phyloP scores from a whole-genome alignment of 2,329 filamentous ascomycete species.

The Botryotinia globosa region DNA sequence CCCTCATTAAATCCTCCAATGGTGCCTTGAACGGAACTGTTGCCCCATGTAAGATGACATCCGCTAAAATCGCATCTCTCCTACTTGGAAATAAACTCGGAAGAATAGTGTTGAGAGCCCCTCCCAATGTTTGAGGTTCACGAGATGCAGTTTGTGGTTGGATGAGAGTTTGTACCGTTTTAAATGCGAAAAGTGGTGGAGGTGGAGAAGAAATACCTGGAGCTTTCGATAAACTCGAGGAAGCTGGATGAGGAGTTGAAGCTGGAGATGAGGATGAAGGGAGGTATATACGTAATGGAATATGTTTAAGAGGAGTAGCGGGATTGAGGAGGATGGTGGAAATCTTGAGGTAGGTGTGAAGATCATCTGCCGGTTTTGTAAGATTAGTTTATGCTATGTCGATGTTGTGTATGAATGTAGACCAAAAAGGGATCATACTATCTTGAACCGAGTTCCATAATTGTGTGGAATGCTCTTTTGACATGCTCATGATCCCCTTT shows the following conservation, averaged over 20 bases:
- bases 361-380: conserved; percentile 57
- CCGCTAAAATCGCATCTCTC: conserved; percentile 78
- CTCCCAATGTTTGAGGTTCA: conserved; percentile 69
- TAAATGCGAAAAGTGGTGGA: conserved; percentile 55
- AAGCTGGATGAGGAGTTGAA: conserved; percentile 47
- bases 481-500: conserved; percentile 68
- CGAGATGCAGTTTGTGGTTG: conserved; percentile 46
- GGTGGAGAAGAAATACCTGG: conserved; percentile 1
- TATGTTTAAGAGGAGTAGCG: conserved; percentile 69
- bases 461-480: conserved; percentile 63
- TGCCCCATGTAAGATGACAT: conserved; percentile 81
- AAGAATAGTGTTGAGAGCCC: conserved; percentile 70
- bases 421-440: conserved; percentile 44
- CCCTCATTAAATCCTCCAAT: conserved; percentile 77
- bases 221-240: conserved; percentile 43
- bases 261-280: conserved; percentile 63
- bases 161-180: conserved; percentile 73
- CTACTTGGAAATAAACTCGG: conserved; percentile 85
- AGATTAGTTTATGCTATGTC: conserved; percentile 2
- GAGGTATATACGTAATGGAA: conserved; percentile 88
- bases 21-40: conserved; percentile 76
- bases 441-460: conserved; percentile 64
- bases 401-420: not conserved
- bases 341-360: conserved; percentile 67
- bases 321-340: conserved; percentile 74